phyloP scores from a whole-genome alignment of 176 grass and related monocot species.

The Olyra latifolia region DNA sequence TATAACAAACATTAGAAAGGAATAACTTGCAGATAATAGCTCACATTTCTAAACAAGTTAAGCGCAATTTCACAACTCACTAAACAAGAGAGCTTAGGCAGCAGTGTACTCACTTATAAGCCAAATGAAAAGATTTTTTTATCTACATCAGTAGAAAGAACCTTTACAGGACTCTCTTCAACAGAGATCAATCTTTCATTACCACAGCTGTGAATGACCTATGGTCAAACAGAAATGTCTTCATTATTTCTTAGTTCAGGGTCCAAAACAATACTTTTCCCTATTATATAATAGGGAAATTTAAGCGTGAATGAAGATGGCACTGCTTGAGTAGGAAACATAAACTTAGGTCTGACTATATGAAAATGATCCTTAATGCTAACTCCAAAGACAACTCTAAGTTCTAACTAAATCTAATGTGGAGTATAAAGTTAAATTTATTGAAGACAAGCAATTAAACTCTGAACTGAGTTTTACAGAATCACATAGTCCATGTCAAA shows the following conservation, averaged over 20 bases:
- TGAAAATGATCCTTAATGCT: conserved; percentile 1
- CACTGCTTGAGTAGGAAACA: neutral
- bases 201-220: neutral
- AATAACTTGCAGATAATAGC: conserved; percentile 7
- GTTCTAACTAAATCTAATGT: conserved; percentile 16
- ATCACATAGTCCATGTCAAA: neutral
- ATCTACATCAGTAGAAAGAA: conserved; percentile 7
- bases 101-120: neutral
- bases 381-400: conserved; percentile 1
- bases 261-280: neutral
- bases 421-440: conserved; percentile 7
- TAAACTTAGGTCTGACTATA: neutral
- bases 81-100: neutral
- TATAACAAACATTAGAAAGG: neutral
- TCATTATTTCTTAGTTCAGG: neutral
- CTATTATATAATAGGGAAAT: neutral
- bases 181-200: neutral
- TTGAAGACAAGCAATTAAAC: neutral
- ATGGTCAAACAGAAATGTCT: neutral
- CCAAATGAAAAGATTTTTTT: neutral
- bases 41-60: neutral
- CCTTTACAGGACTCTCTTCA: neutral
- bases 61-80: neutral
- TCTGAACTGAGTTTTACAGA: conserved; percentile 18
- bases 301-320: conserved; percentile 13